Evolutionary conservation across 306 rosid species (phyloP).

Genomic region (Castanea crenata): DNA sequence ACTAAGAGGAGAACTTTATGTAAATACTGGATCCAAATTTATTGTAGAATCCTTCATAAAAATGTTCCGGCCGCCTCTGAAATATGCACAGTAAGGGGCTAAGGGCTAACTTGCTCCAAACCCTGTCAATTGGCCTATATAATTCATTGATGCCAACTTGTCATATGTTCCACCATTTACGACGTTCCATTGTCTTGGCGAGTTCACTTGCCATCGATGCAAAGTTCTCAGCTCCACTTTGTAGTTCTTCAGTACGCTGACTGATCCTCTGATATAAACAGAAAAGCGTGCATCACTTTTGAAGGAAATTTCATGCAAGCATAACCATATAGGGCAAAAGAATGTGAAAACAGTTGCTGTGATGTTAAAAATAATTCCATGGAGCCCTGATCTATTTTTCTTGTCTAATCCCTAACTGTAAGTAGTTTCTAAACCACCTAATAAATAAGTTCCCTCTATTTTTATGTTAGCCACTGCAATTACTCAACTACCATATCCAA

Average conservation of each 20-base stretch:
- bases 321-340: neutral
- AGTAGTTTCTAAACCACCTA: neutral
- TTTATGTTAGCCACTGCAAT: neutral
- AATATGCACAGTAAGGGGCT: conserved; percentile 10
- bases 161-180: conserved; percentile 93
- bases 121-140: neutral
- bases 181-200: conserved; percentile 76
- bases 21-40: neutral
- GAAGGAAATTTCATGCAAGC: neutral
- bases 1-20: neutral
- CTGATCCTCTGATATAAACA: conserved; percentile 51
- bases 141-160: conserved; percentile 19
- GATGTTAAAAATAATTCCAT: no score
- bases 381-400: neutral
- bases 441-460: neutral
- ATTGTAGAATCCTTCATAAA: neutral
- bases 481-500: neutral
- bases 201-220: conserved; percentile 81
- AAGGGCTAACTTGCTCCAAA: conserved; percentile 8
- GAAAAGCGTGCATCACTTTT: neutral
- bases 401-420: neutral
- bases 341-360: no score
- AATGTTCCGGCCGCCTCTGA: conserved; percentile 9
- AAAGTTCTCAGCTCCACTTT: conserved; percentile 72
- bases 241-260: conserved; percentile 61